These are phyloP conservation scores for Hypoxylon lienhwacheense DNA, from an alignment of 495 filamentous ascomycete species.

Conservation along the genomic window DNA sequence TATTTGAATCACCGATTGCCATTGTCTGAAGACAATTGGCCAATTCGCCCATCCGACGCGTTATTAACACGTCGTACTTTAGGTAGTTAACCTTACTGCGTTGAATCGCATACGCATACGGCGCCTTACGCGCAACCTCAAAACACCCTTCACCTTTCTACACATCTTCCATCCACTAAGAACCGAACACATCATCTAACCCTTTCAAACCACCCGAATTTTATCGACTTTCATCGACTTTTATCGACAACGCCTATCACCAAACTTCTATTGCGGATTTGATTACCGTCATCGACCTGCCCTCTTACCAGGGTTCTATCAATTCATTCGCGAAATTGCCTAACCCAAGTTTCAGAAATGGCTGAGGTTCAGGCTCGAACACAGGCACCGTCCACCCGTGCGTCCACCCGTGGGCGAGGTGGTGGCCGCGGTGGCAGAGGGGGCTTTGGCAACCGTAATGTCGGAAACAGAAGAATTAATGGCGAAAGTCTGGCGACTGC, in stretches of 20 bases:
- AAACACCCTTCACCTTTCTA: slow-evolving; percentile 3
- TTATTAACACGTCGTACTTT: slow-evolving; percentile 25
- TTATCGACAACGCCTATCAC: slow-evolving; percentile 34
- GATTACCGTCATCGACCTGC: slow-evolving; percentile 42
- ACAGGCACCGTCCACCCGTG: slow-evolving; percentile 59
- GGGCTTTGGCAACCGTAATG: slow-evolving; percentile 70
- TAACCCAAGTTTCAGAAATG: slow-evolving; percentile 61
- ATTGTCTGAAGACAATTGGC: slow-evolving; percentile 40
- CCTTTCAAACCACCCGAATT: slow-evolving; percentile 2
- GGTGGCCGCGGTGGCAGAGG: slow-evolving; percentile 81
- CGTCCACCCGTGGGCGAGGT: slow-evolving; percentile 71
- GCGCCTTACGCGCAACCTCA: slow-evolving; percentile 26
- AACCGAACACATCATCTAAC: slow-evolving; percentile 36
- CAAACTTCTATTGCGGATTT: slow-evolving; percentile 36
- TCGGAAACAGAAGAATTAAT: slow-evolving; percentile 64
- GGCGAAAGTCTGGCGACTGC: slow-evolving; percentile 61
- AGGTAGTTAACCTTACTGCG: slow-evolving; percentile 15
- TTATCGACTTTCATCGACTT: slow-evolving; percentile 24
- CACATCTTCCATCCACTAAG: slow-evolving; percentile 28
- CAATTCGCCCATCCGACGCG: slow-evolving; percentile 30
- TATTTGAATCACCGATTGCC: slow-evolving; percentile 26
- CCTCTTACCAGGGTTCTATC: slow-evolving; percentile 52
- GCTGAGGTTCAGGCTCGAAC: slow-evolving; percentile 88
- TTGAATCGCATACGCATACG: slow-evolving; percentile 15
- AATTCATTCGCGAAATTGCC: slow-evolving; percentile 38